phyloP scores from a whole-genome alignment of 768 basidiomycete genomes.

The Russula abietina region DNA sequence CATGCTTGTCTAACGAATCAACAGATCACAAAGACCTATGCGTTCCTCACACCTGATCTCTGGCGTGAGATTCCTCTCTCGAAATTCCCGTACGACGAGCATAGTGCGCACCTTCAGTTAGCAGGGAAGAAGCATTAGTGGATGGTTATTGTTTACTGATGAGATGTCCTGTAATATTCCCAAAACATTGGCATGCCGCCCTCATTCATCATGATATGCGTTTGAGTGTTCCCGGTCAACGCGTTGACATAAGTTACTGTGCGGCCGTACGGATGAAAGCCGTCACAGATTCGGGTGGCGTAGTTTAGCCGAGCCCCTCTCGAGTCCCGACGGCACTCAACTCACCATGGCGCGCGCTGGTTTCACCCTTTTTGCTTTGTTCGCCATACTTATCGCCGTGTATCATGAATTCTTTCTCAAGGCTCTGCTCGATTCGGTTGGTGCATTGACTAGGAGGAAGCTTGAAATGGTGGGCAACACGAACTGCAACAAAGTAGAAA shows the following conservation, averaged over 20 bases:
- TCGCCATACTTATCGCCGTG: conserved; percentile 39
- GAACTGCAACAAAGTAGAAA: conserved; percentile 44
- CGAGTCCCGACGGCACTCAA: too few species aligned
- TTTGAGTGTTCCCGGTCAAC: background rate
- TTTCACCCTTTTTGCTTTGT: conserved; percentile 26
- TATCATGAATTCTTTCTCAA: conserved; percentile 45
- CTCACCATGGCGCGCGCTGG: conserved; percentile 9
- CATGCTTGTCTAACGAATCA: background rate
- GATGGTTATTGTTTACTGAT: background rate
- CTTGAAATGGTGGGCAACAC: conserved; percentile 43
- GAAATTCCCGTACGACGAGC: conserved; percentile 90
- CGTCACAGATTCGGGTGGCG: too few species aligned
- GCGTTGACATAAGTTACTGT: background rate
- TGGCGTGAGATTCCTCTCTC: conserved; percentile 93
- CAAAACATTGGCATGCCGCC: conserved; percentile 18
- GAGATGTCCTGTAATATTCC: conserved; percentile 15
- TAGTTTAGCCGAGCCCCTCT: too few species aligned
- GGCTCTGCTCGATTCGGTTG: conserved; percentile 39
- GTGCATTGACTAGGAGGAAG: conserved; percentile 36
- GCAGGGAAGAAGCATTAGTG: conserved; percentile 67
- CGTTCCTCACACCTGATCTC: conserved; percentile 96
- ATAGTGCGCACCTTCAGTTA: conserved; percentile 87
- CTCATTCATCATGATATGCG: background rate
- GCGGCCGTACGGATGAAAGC: too few species aligned
- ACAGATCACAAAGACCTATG: conserved; percentile 95